These are phyloP conservation scores for Suhomyces panamericanus DNA, from an alignment of 1,139 yeast genomes.

Conservation along the genomic window DNA sequence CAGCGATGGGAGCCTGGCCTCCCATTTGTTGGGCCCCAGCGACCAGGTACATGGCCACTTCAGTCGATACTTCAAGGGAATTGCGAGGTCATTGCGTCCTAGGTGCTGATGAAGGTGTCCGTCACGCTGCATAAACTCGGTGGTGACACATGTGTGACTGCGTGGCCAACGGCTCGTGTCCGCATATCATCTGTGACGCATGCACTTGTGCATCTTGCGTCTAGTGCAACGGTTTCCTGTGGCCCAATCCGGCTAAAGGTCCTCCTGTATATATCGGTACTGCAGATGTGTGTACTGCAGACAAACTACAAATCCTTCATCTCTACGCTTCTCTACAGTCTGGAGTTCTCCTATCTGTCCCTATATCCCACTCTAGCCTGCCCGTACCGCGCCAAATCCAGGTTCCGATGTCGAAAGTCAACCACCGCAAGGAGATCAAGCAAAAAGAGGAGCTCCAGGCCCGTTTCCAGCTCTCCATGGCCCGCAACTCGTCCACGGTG, in stretches of 20 bases:
- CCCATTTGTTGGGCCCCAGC: too few species aligned
- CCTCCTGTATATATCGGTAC: neutral
- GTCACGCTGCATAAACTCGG: too few species aligned
- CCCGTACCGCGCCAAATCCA: too few species aligned
- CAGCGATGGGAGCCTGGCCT: too few species aligned
- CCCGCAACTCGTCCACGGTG: conserved; percentile 38
- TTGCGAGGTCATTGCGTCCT: too few species aligned
- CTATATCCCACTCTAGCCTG: too few species aligned
- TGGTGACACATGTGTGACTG: neutral
- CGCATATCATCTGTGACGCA: neutral
- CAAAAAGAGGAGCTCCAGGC: conserved; percentile 51
- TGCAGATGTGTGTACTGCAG: too few species aligned
- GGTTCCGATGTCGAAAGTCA: conserved; percentile 27
- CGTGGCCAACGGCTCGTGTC: neutral
- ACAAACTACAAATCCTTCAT: neutral
- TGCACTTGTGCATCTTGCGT: neutral
- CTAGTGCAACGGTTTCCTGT: neutral
- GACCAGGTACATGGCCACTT: too few species aligned
- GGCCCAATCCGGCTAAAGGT: too few species aligned
- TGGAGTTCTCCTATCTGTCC: neutral
- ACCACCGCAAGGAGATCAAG: conserved; percentile 45
- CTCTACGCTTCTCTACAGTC: neutral
- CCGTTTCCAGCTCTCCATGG: conserved; percentile 45
- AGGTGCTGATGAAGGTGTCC: too few species aligned
- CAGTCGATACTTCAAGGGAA: too few species aligned